Conservation (phyloP, 495 filamentous ascomycete species). For the Daldinia bambusicola region DNA sequence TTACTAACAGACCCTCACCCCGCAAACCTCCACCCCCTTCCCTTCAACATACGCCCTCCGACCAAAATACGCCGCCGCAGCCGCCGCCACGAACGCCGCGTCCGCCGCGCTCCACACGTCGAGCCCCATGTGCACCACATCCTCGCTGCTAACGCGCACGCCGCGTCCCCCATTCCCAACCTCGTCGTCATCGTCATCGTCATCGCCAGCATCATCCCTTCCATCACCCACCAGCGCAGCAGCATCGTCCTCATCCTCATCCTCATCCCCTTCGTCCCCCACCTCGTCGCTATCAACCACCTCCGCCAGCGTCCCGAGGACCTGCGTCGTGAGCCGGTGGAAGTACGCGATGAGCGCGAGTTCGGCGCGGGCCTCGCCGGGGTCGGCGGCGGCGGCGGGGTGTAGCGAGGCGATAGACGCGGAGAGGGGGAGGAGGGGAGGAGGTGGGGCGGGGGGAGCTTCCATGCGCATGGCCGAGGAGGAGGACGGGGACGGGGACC, state of each 20-base stretch:
- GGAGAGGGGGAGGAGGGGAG: slow-evolving; percentile 28
- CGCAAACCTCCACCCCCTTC: slow-evolving; percentile 81
- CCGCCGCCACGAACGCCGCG: slow-evolving; percentile 74
- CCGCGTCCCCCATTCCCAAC: slow-evolving; percentile 49
- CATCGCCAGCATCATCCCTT: too few relatives aligned
- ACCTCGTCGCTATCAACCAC: slow-evolving; percentile 69
- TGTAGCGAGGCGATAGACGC: slow-evolving; percentile 55
- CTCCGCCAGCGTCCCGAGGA: slow-evolving; percentile 75
- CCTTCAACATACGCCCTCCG: slow-evolving; percentile 74
- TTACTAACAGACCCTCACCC: slow-evolving; percentile 74
- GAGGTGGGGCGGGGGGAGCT: slow-evolving; percentile 13
- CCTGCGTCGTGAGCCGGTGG: slow-evolving; percentile 79
- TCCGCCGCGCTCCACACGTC: slow-evolving; percentile 87
- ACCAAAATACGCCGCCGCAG: slow-evolving; percentile 76
- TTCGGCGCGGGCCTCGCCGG: slow-evolving; percentile 59
- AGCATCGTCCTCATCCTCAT: slow-evolving; percentile 62
- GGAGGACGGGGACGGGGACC: slow-evolving; percentile 20
- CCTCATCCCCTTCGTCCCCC: slow-evolving; percentile 60
- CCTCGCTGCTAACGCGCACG: slow-evolving; percentile 71
- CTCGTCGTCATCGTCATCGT: slow-evolving; percentile 46
- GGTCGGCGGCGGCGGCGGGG: slow-evolving; percentile 36
- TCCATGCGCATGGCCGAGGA: slow-evolving; percentile 45
- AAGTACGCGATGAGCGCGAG: slow-evolving; percentile 91
- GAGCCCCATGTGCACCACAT: slow-evolving; percentile 82
- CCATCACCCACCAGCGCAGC: slow-evolving; percentile 15